Evolutionary conservation across 1,284 basidiomycete species (phyloP), one percentile per base, ranked within the genome.

Genomic region (Moniliophthora roreri): DNA sequence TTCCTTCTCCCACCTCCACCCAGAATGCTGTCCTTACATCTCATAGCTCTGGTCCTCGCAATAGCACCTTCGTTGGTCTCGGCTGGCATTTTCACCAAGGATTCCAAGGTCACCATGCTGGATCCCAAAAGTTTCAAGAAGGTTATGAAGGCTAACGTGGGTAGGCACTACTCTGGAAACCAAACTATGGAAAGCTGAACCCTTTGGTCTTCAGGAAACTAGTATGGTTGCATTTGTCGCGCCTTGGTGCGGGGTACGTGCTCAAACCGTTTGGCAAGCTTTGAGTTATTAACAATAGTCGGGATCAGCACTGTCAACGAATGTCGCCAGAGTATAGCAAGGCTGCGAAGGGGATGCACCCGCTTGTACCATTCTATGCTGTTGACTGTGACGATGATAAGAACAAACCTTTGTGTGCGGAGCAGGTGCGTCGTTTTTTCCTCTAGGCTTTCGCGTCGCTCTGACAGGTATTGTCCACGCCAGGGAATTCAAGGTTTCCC

Each of bases 401-500:
- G 63, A 96, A 97, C 72, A 93, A 90, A 68, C 77, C 74, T 6
- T 70, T 95, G 8, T 98, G 95, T 65, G 83, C 83, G 0, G 84
- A 93, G 57, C 90, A 92, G 75, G 86, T 81, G 57, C 44, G 68
- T 60, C 16, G 35, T 41, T 41, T 38, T 28, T 21, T 37, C 35
- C 18, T 3, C 46, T 79, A 57, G 45, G 64, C 55, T n/a, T 36
- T 40, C n/a, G 48, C 46, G 39, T 26, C 24, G 35, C 23, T n/a
- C 4, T 50, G 32, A 48, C 34, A 13, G n/a, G 3, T 40, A 21
- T 15, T 37, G 51, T 13, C 20, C 5, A n/a, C 20, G 37, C 18
- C 57, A 91, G 77, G 83, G 84, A n/a, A 81, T 97, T 18, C 79
- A 94, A 71, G 95, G 95, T 1, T 98, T 95, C 79, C 95, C 95